A percentile compares a stretch with the other conserved stretches of the same genome.
Evolutionary conservation across 345 rosid species (phyloP).

Genomic region (Brassica incana): DNA sequence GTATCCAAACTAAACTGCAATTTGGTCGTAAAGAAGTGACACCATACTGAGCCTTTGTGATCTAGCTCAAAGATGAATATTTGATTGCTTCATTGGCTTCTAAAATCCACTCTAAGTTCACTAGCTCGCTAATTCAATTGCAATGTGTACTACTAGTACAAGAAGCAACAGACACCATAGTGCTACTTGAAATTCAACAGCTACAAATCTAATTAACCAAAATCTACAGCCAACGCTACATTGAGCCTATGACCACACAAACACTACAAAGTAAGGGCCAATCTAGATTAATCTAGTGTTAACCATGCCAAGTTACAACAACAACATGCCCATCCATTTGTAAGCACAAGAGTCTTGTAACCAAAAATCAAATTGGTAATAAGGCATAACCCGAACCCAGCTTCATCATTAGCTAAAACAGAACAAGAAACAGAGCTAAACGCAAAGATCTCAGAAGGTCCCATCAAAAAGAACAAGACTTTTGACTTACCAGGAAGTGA

Average conservation of each 20-base stretch:
- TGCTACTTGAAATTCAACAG: not conserved
- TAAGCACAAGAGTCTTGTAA: not conserved
- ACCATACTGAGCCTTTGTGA: too few relatives aligned
- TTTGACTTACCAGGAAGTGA: constrained; percentile 55
- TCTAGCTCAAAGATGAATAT: too few relatives aligned
- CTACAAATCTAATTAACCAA: not conserved
- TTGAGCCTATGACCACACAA: not conserved
- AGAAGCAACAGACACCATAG: not conserved
- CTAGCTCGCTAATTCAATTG: not conserved
- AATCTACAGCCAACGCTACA: not conserved
- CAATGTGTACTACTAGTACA: not conserved
- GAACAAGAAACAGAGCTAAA: not conserved
- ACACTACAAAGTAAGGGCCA: not conserved
- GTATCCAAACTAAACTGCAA: not conserved
- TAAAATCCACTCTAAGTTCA: too few relatives aligned
- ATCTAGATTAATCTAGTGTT: not conserved
- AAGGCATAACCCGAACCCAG: not conserved
- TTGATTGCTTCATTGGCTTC: too few relatives aligned
- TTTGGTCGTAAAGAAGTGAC: too few relatives aligned
- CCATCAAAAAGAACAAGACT: not conserved
- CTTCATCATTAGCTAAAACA: not conserved
- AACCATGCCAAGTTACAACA: not conserved
- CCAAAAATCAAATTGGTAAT: not conserved
- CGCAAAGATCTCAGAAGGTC: constrained; percentile 12
- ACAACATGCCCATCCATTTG: too few relatives aligned